Evolutionary conservation across 2,329 filamentous ascomycete species (phyloP), one percentile per base, ranked within the genome.

Genomic region (Phyllosticta ampelicida): DNA sequence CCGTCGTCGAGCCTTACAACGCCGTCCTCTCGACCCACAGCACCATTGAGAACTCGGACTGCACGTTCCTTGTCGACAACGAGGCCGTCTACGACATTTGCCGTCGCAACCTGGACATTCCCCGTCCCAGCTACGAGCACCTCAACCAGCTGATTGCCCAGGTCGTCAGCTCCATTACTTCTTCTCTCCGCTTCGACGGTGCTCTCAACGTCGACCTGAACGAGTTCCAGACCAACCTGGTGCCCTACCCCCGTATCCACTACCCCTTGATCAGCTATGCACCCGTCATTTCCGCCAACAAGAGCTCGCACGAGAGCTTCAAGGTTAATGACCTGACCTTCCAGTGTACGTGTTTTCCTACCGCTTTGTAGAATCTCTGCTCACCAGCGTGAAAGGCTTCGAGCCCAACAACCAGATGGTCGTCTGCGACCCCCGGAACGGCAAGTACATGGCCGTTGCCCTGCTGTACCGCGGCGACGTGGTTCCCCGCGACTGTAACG

Each of bases 341-440:
- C 76, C 84, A 87, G 73, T 87, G 85, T 87, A 78, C 69, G 81
- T 76, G 3, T 8, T 8, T 9, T 19, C 19, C 18, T 29, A 10
- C 16, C 5, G 1, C 18, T 16, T 8, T 3, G 16, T 8, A 13
- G 18, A 11, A 29, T 19, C 8, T 9, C 50, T 29, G n/a, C 54
- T 97, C 81, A 95, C 90, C 77, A 95, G 92, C 86, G 8, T 8
- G n/a, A 89, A 89, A 65, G 97, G 92, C 86, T 99, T 99, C 80
- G 92, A 99, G 85, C 90, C 92, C 68, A 89, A 96, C 86, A 96
- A 96, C 86, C 92, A 99, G 86, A 99, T 99, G 92, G 92, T 99
- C 75, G 96, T 96, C 84, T 99, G 92, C 74, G 94, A 99, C 75
- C 92, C 92, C 67, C 90, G 91, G 72, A 91, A 95, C 76, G 92